Evolutionary conservation across 2,329 filamentous ascomycete genomes (phyloP).

Genomic region (Orbilia javanica): DNA sequence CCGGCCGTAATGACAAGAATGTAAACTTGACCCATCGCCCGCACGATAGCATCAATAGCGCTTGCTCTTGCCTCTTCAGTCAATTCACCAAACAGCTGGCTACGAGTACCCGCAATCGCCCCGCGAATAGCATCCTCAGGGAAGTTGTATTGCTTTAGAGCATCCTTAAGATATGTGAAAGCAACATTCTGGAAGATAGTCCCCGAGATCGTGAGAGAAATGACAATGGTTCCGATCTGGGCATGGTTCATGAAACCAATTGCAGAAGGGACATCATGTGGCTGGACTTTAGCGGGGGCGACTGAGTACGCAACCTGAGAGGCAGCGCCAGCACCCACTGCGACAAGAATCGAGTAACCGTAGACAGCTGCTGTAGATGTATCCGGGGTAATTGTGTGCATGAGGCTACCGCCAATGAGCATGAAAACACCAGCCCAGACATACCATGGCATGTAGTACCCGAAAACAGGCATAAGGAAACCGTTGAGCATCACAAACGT

Average conservation of each 20-base stretch:
- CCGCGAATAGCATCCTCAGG: slow-evolving; percentile 61
- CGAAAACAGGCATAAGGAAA: slow-evolving; percentile 64
- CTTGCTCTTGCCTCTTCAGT: slow-evolving; percentile 58
- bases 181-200: slow-evolving; percentile 65
- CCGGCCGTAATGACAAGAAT: slow-evolving; percentile 64
- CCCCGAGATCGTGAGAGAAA: slow-evolving; percentile 65
- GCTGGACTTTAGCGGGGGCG: slow-evolving; percentile 64
- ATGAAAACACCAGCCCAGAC: slow-evolving; percentile 64
- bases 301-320: slow-evolving; percentile 65
- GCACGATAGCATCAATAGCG: slow-evolving; percentile 64
- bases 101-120: slow-evolving; percentile 62
- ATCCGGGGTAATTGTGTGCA: slow-evolving; percentile 61
- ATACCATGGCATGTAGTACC: slow-evolving; percentile 67
- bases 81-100: slow-evolving; percentile 53
- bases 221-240: slow-evolving; percentile 64
- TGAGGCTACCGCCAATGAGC: slow-evolving; percentile 62
- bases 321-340: slow-evolving; percentile 65
- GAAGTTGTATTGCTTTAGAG: slow-evolving; percentile 62
- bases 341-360: slow-evolving; percentile 66
- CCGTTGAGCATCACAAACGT: slow-evolving; percentile 65
- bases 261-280: slow-evolving; percentile 63
- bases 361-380: slow-evolving; percentile 63
- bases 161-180: slow-evolving; percentile 61
- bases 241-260: slow-evolving; percentile 66
- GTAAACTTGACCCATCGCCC: slow-evolving; percentile 64